A percentile compares a stretch with the other conserved stretches of the same genome.
phyloP scores from a whole-genome alignment of 75 land plant species.

The Cryptomeria japonica region DNA sequence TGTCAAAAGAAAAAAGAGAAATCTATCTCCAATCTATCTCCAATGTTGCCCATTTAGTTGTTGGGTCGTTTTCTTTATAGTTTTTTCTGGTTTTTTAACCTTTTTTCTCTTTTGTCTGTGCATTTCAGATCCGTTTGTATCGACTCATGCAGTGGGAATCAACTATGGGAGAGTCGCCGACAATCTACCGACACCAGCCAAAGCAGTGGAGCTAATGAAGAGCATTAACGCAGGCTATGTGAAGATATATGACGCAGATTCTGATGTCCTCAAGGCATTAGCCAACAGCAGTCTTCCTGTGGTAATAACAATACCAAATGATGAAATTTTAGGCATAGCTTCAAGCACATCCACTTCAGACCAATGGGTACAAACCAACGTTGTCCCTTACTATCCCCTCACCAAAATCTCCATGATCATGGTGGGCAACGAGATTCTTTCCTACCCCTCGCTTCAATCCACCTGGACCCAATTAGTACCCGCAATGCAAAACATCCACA shows the following conservation, averaged over 20 bases:
- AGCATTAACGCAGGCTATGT: constrained; percentile 21
- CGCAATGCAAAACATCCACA: constrained; percentile 40
- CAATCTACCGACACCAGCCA: constrained; percentile 22
- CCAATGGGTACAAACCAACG: constrained; percentile 30
- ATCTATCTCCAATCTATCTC: no score
- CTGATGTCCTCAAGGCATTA: constrained; percentile 17
- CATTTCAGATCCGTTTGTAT: background rate
- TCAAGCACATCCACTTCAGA: background rate
- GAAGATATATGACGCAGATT: constrained; percentile 28
- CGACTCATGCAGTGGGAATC: constrained; percentile 11
- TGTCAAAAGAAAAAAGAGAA: no score
- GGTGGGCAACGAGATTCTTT: constrained; percentile 79
- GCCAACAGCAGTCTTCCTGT: constrained; percentile 15
- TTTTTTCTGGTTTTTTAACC: background rate
- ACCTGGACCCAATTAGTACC: constrained; percentile 24
- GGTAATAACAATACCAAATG: constrained; percentile 20
- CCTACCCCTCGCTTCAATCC: constrained; percentile 11
- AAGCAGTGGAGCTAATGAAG: constrained; percentile 20
- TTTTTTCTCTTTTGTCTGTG: no score
- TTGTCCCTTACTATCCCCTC: constrained; percentile 22
- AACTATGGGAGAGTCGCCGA: constrained; percentile 27
- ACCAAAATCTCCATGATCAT: constrained; percentile 46
- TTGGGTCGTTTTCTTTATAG: no score
- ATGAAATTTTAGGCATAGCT: constrained; percentile 5
- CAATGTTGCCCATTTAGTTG: no score